Conservation (phyloP, 257 asterid species). For the Anisodus tanguticus region DNA sequence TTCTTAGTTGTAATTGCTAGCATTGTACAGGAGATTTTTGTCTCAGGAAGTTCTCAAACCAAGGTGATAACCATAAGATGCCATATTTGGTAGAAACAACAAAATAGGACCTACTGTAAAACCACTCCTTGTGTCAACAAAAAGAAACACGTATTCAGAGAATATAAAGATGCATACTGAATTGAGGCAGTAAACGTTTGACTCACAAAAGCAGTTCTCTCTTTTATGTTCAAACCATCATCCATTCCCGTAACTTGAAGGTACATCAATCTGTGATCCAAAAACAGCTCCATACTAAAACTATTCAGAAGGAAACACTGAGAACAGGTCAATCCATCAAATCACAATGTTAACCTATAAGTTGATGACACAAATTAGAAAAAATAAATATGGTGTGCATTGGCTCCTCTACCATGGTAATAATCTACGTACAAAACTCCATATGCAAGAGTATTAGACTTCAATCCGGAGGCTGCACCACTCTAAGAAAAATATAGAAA, state of each 20-base stretch:
- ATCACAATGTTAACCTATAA: constrained; percentile 22
- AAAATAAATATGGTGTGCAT: constrained; percentile 4
- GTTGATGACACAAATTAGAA: constrained; percentile 5
- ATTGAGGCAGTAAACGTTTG: constrained; percentile 31
- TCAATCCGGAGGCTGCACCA: constrained; percentile 17
- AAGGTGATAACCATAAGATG: not conserved
- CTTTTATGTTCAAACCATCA: constrained; percentile 80
- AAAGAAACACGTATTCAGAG: constrained; percentile 17
- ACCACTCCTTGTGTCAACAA: constrained; percentile 5
- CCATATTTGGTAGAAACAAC: constrained; percentile 22
- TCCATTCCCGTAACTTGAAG: constrained; percentile 94
- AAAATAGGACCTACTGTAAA: not conserved
- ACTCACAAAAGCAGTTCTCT: constrained; percentile 87
- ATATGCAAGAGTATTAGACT: constrained; percentile 1
- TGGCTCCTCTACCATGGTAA: constrained; percentile 18
- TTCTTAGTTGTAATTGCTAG: constrained; percentile 12
- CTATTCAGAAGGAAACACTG: not conserved
- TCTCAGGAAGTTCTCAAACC: constrained; percentile 21
- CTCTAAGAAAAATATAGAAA: constrained; percentile 8
- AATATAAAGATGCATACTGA: constrained; percentile 20
- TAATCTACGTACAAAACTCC: constrained; percentile 14
- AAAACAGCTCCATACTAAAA: constrained; percentile 8
- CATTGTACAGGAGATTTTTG: not conserved
- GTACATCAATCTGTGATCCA: constrained; percentile 69
- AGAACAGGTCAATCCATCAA: constrained; percentile 15